phyloP scores from a whole-genome alignment of 73 alveolate species.

The Paramecium tetraurelia region DNA sequence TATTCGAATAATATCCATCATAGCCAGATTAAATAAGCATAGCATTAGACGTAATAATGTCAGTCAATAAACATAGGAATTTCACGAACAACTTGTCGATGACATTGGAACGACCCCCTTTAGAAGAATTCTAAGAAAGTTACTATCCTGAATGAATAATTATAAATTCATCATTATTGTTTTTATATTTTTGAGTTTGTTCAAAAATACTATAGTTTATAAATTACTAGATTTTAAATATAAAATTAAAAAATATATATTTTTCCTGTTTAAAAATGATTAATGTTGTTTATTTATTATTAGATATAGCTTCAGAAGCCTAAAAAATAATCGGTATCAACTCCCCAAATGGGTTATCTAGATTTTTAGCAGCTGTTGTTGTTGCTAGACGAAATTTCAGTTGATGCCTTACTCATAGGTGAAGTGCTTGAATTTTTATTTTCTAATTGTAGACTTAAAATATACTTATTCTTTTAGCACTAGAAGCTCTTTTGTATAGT shows the following conservation, averaged over 20 bases:
- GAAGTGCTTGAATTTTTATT: neutral
- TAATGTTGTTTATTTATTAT: neutral
- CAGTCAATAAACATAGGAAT: neutral
- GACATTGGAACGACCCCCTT: slow-evolving; percentile 36
- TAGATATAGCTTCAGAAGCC: neutral
- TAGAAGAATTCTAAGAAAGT: neutral
- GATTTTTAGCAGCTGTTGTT: slow-evolving; percentile 27
- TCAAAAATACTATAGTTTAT: neutral
- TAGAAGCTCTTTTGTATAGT: neutral
- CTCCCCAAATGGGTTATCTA: slow-evolving; percentile 37
- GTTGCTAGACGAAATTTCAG: neutral
- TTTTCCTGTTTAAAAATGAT: neutral
- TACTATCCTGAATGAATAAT: neutral
- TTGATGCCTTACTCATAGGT: slow-evolving; percentile 17
- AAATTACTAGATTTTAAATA: neutral
- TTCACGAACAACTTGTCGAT: slow-evolving; percentile 29
- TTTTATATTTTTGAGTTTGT: neutral
- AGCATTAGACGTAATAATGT: neutral
- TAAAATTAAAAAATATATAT: neutral
- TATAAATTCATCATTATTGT: neutral
- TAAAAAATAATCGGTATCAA: neutral
- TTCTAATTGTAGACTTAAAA: neutral
- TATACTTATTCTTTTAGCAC: neutral
- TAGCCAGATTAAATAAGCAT: neutral
- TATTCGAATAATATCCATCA: neutral